A percentile compares a stretch with the other conserved stretches of the same genome.
These are phyloP conservation scores for Didymella pomorum DNA, from an alignment of 2,329 filamentous ascomycete species.

Conservation along the genomic window DNA sequence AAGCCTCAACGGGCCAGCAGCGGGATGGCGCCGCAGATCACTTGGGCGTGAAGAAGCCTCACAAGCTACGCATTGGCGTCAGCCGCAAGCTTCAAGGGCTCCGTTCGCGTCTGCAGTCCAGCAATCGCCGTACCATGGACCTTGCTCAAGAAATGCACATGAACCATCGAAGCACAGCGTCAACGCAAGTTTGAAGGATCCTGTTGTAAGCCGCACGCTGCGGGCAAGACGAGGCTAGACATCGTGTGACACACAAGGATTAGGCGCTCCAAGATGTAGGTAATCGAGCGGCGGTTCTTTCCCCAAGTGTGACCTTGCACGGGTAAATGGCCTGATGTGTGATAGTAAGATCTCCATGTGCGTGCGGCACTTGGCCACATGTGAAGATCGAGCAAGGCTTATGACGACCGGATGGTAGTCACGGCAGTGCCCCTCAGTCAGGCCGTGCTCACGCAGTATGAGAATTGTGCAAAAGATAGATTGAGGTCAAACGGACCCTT, in stretches of 20 bases:
- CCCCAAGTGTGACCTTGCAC: slow-evolving; percentile 18
- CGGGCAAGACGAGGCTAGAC: not conserved
- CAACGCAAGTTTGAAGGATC: not conserved
- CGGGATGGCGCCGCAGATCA: slow-evolving; percentile 35
- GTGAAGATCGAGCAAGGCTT: slow-evolving; percentile 4
- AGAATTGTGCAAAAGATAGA: not conserved
- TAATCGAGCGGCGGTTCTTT: slow-evolving; percentile 12
- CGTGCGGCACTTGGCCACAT: slow-evolving; percentile 7
- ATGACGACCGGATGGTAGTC: not conserved
- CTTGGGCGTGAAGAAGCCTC: slow-evolving; percentile 16
- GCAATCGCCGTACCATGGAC: not conserved
- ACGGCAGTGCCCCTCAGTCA: not conserved
- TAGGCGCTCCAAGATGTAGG: slow-evolving; percentile 3
- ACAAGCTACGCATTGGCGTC: slow-evolving; percentile 18
- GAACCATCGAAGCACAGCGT: not conserved
- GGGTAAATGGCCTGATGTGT: slow-evolving; percentile 13
- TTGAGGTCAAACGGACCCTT: not conserved
- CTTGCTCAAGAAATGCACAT: not conserved
- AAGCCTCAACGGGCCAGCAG: slow-evolving; percentile 28
- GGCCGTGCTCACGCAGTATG: not conserved
- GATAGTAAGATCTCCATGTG: slow-evolving; percentile 13
- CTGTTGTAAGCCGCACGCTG: slow-evolving; percentile 5
- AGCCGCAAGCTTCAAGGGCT: slow-evolving; percentile 11
- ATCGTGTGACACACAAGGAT: slow-evolving; percentile 10
- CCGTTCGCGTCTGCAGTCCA: not conserved